Conservation (phyloP, 495 filamentous ascomycete species). For the Endocarpon pusillum region DNA sequence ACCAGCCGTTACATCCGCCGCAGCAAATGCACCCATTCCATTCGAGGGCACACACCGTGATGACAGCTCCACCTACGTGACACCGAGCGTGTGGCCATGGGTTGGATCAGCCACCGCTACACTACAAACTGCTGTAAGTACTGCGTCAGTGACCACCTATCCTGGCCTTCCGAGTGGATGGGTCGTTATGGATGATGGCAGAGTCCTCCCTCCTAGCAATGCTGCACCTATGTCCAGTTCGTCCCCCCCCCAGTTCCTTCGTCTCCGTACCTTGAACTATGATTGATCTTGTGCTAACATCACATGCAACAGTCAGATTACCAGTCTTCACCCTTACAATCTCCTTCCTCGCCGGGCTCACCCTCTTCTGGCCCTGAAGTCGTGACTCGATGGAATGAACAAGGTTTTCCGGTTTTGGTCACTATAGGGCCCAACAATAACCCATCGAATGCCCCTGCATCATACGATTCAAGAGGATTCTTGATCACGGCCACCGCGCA, state of each 20-base stretch:
- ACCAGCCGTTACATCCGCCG: conserved; percentile 37
- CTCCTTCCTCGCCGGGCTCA: conserved; percentile 27
- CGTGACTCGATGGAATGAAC: conserved; percentile 22
- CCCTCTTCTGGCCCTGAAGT: conserved; percentile 28
- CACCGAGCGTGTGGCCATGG: conserved; percentile 47
- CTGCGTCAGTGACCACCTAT: conserved; percentile 23
- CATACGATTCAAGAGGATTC: conserved; percentile 25
- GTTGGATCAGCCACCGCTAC: conserved; percentile 23
- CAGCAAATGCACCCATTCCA: conserved; percentile 37
- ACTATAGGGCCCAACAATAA: conserved; percentile 17
- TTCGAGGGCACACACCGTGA: conserved; percentile 48
- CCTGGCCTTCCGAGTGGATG: conserved; percentile 50
- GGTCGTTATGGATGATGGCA: conserved; percentile 55
- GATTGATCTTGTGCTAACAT: conserved; percentile 16
- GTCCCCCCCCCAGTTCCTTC: conserved; percentile 8
- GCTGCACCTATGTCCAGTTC: conserved; percentile 33
- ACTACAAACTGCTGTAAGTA: conserved; percentile 21
- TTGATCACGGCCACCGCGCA: conserved; percentile 17
- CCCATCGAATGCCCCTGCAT: too few species aligned
- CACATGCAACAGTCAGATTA: conserved; percentile 23
- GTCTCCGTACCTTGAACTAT: conserved; percentile 6
- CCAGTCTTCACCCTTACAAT: conserved; percentile 30
- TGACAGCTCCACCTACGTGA: conserved; percentile 25
- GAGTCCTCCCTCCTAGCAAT: conserved; percentile 29
- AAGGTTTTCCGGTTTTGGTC: conserved; percentile 25